phyloP scores from a whole-genome alignment of 2,329 filamentous ascomycete species.

The Lecanicillium sp. region DNA sequence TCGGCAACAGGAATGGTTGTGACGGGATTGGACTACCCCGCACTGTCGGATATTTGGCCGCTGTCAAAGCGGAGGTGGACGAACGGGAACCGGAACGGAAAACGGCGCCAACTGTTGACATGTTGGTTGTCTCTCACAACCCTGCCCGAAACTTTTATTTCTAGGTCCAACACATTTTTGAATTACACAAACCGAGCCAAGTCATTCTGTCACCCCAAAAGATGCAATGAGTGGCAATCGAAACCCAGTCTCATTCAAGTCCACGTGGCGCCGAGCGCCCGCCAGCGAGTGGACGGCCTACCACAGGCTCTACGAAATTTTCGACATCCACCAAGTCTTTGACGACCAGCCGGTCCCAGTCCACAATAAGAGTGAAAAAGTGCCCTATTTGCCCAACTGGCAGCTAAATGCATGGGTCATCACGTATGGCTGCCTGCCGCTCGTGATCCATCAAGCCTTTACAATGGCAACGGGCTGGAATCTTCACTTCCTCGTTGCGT shows the following conservation, averaged over 20 bases:
- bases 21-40: too few species aligned
- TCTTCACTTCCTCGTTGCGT: conserved; percentile 5
- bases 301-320: conserved; percentile 11
- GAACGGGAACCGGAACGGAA: too few species aligned
- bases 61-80: too few species aligned
- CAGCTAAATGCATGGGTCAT: conserved; percentile 22
- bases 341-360: conserved; percentile 15
- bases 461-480: conserved; percentile 8
- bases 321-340: conserved; percentile 12
- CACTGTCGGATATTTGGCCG: too few species aligned
- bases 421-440: conserved; percentile 16
- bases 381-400: conserved; percentile 21
- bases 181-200: too few species aligned
- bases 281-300: conserved; percentile 12
- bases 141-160: too few species aligned
- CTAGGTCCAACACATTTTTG: too few species aligned
- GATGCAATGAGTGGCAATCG: not conserved
- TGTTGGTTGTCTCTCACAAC: too few species aligned
- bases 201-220: too few species aligned
- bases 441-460: conserved; percentile 15
- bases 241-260: conserved; percentile 15
- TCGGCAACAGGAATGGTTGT: too few species aligned
- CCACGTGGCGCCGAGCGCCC: conserved; percentile 13
- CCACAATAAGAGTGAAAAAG: conserved; percentile 22
- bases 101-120: too few species aligned